These are phyloP conservation scores for Flaveria brownii DNA, from an alignment of 129 eudicot genomes.

Conservation along the genomic window DNA sequence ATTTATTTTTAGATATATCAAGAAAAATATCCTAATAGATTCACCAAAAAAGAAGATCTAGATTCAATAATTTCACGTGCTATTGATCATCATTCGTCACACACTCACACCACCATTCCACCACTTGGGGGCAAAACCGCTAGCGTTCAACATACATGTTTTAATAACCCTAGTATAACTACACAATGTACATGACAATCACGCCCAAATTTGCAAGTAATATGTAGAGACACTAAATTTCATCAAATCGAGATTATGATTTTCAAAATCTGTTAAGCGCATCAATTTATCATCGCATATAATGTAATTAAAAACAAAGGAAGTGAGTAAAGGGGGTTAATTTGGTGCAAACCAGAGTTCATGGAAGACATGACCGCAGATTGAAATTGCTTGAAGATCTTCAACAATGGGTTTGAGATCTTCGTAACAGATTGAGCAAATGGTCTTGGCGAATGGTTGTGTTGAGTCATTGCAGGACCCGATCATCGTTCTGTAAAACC, in stretches of 20 bases:
- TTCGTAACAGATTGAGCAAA: conserved; percentile 93
- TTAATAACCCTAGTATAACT: not conserved
- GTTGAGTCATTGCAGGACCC: conserved; percentile 20
- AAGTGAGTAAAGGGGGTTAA: conserved; percentile 1
- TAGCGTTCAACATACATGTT: not conserved
- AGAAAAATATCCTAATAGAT: too few relatives aligned
- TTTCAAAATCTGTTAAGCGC: not conserved
- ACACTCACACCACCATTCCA: too few relatives aligned
- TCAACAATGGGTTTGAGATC: conserved; percentile 84
- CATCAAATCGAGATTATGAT: not conserved
- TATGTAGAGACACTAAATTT: too few relatives aligned
- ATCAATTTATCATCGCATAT: not conserved
- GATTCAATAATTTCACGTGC: too few relatives aligned
- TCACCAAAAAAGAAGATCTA: too few relatives aligned
- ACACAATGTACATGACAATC: too few relatives aligned
- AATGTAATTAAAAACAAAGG: not conserved
- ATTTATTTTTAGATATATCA: too few relatives aligned
- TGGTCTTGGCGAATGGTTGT: conserved; percentile 58
- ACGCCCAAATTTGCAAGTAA: too few relatives aligned
- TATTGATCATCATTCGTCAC: too few relatives aligned
- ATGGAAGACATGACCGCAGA: conserved; percentile 97
- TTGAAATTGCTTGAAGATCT: conserved; percentile 89
- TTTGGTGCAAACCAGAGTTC: conserved; percentile 61
- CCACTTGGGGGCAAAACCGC: not conserved
- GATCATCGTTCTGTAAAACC: conserved; percentile 25